phyloP scores from a whole-genome alignment of 2,329 filamentous ascomycete genomes.

The Meredithiella fracta region DNA sequence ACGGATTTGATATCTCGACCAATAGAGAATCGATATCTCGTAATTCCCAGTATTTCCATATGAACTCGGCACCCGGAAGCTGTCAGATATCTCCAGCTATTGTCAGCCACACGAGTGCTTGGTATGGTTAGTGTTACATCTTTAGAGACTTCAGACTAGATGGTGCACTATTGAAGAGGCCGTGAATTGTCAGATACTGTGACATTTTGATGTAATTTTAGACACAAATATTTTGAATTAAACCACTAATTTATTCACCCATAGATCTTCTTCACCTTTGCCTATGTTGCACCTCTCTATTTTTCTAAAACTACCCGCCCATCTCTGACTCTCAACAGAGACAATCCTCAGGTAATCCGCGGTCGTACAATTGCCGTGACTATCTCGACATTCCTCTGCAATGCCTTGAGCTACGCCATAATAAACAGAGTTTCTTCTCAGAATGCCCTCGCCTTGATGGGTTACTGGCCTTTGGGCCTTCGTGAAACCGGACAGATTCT shows the following conservation, averaged over 20 bases:
- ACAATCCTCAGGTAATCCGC: constrained; percentile 78
- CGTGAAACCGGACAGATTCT: constrained; percentile 47
- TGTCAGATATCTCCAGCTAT: constrained; percentile 1
- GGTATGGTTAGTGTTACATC: too few relatives aligned
- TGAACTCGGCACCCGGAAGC: too few relatives aligned
- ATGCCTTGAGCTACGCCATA: constrained; percentile 47
- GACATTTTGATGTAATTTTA: too few relatives aligned
- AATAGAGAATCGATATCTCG: too few relatives aligned
- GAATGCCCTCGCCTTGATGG: constrained; percentile 37
- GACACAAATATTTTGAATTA: too few relatives aligned
- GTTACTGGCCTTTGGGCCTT: constrained; percentile 61
- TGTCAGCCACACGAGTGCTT: constrained; percentile 1
- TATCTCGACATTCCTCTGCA: constrained; percentile 51
- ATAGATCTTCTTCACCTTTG: constrained; percentile 63
- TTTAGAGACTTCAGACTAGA: too few relatives aligned
- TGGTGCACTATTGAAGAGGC: too few relatives aligned
- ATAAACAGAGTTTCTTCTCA: constrained; percentile 22
- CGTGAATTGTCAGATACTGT: too few relatives aligned
- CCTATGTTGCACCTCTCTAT: constrained; percentile 89
- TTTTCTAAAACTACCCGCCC: constrained; percentile 63
- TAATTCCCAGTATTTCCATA: too few relatives aligned
- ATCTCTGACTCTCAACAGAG: constrained; percentile 60
- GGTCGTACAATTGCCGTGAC: constrained; percentile 70
- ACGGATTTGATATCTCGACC: not conserved
- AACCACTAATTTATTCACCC: too few relatives aligned